Evolutionary conservation across 768 basidiomycete genomes (phyloP), one percentile per base, ranked within the genome.

Genomic region (Suillus weaverae): DNA sequence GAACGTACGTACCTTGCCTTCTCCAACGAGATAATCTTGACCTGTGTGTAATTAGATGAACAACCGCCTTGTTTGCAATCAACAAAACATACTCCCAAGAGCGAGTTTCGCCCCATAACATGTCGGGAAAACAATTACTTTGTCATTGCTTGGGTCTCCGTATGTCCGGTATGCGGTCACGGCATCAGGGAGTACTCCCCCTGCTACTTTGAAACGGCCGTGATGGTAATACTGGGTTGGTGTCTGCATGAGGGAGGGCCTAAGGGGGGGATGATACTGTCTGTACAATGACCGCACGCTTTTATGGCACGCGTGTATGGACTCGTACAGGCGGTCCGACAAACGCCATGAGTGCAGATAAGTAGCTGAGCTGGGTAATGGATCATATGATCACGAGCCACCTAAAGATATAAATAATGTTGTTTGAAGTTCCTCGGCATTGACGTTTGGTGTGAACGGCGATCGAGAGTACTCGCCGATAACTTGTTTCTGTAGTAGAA

Each of bases 91-190:
- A 85, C 85, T 79, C 68, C 83, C 84, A 5, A 72, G 63, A 54
- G 71, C 67, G 44, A 88, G 77, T 46, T 81, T 81, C 26, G 73
- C 84, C 0, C 85, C 85, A 68, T 84, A 87, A 67, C 81, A 86
- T 10, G 84, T 85, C 13, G 86, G 85, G 69, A 83, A 85, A 16
- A 87, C 83, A 41, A 85, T 79, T 22, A 71, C 56, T 66, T 85
- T 87, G 5, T 85, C 86, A 53, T 84, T 86, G 6, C 71, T 70
- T 0, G 80, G 78, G 64, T 83, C 74, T 14, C 86, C 85, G 69
- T 85, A 86, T 8, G 84, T 83, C 41, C 83, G 77, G 69, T 84
- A 87, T 30, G 86, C 86, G 1, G 86, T 87, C 39, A 86, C 68
- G 9, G 85, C 86, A 62, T 86, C 80, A 14, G 86, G 84, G 16